phyloP scores from a whole-genome alignment of 257 asterid genomes.

The Jaltomata sinuosa region DNA sequence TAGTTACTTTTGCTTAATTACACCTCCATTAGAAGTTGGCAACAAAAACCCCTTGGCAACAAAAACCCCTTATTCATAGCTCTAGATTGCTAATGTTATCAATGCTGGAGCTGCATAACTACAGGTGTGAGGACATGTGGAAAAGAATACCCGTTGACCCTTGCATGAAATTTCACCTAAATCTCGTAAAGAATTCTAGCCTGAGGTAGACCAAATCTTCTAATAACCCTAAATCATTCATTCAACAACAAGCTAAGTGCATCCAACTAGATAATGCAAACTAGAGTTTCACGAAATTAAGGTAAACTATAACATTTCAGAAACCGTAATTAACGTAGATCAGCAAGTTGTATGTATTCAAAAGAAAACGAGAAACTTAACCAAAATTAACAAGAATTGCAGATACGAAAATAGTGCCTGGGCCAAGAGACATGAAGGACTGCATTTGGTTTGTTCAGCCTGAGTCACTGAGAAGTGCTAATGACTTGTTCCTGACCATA shows the following conservation, averaged over 20 bases:
- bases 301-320: background rate
- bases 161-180: background rate
- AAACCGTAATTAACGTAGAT: background rate
- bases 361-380: background rate
- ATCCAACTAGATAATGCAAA: background rate
- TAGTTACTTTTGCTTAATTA: background rate
- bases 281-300: background rate
- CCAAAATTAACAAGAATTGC: background rate
- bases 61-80: background rate
- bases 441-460: conserved; percentile 50
- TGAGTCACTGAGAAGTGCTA: conserved; percentile 46
- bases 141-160: background rate
- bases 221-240: background rate
- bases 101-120: background rate
- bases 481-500: conserved; percentile 24
- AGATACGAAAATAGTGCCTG: background rate
- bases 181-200: background rate
- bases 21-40: background rate
- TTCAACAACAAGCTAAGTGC: background rate
- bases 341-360: background rate
- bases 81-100: background rate
- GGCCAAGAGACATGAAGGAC: conserved; percentile 38
- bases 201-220: background rate
- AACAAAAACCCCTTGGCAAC: background rate
- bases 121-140: background rate